Base-by-base conservation (phyloP, 2,329 filamentous ascomycete genomes). In the Fusarium temperatum region DNA sequence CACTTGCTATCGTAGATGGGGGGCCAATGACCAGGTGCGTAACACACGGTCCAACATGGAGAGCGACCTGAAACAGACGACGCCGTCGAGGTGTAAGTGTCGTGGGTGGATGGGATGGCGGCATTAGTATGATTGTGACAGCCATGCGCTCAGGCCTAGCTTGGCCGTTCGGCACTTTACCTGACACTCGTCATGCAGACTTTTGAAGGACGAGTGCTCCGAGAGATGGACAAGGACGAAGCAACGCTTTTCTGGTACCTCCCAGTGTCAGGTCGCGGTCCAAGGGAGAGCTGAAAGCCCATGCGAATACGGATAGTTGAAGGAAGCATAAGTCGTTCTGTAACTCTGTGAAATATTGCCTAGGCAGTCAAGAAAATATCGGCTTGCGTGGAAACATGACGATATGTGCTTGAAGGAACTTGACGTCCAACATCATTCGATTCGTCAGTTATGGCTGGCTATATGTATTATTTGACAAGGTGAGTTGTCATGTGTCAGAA, bases 21-120 rank as follows among this genome's bases (percentile, higher is more conserved):
- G 26, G 32, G 41, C 35, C 35, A 67, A 45, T 30, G 30, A 36
- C 36, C 41, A 41, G 50, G 47, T 51, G 66, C 53, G 64, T 72
- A 65, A 63, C 73, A 76, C 72, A 77, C 66, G 66, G 66, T 66
- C 64, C 69, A 73, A 75, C 63, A 61, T 58, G 70, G 69, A 77
- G 65, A 74, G 59, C 62, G 60, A 77, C 75, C 75, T 77, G 75
- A 77, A 77, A 77, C 75, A 64, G 61, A 69, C 58, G 66, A 75
- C 63, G 66, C 66, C 59, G 67, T 75, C 66, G 38, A 59, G 44
- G 56, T 66, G 58, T 54, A 66, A 73, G 62, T 50, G 39, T n/a
- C 66, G 45, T 42, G 51, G 36, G 45, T 36, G 62, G 36, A 64
- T 74, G 61, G 50, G 66, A 63, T 55, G 41, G 62, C 61, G 62